A percentile compares a stretch with the other conserved stretches of the same genome.
Evolutionary conservation across 352 stramenopile species (phyloP).

Genomic region (Elongisporangium prolatum): DNA sequence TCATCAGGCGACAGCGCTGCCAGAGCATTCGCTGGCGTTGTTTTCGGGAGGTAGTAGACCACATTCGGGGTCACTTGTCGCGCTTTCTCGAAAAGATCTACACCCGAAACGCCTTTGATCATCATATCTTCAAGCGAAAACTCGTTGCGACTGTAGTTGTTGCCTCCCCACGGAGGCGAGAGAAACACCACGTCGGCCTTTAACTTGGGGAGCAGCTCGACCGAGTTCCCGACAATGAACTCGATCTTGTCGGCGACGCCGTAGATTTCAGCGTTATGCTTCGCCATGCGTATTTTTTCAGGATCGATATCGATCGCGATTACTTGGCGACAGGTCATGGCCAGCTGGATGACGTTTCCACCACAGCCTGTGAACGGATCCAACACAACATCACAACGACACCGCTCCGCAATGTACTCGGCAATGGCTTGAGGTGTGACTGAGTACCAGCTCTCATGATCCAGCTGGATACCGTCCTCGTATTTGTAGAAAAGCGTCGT

Average conservation of each 20-base stretch:
- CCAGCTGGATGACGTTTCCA: slow-evolving; percentile 93
- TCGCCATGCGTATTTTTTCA: slow-evolving; percentile 85
- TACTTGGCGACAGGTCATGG: slow-evolving; percentile 82
- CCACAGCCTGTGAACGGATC: slow-evolving; percentile 92
- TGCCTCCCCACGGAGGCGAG: slow-evolving; percentile 87
- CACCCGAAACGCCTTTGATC: slow-evolving; percentile 48
- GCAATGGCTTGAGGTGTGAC: slow-evolving; percentile 91
- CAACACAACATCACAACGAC: slow-evolving; percentile 80
- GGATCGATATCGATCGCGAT: slow-evolving; percentile 92
- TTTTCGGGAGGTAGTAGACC: slow-evolving; percentile 80
- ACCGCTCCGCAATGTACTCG: slow-evolving; percentile 77
- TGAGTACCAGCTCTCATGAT: slow-evolving; percentile 92
- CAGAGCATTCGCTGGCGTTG: slow-evolving; percentile 47
- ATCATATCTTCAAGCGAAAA: slow-evolving; percentile 68
- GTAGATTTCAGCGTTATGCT: slow-evolving; percentile 90
- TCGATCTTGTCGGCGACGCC: slow-evolving; percentile 89
- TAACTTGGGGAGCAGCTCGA: slow-evolving; percentile 70
- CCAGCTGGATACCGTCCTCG: slow-evolving; percentile 88
- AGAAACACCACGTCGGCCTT: slow-evolving; percentile 88
- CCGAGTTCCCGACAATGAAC: slow-evolving; percentile 87
- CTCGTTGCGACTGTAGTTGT: slow-evolving; percentile 61
- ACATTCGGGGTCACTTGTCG: slow-evolving; percentile 62
- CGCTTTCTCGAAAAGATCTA: slow-evolving; percentile 61
- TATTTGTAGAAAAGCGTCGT: slow-evolving; percentile 87
- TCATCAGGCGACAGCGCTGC: slow-evolving; percentile 45